Evolutionary conservation across 2,329 filamentous ascomycete genomes (phyloP), one percentile per base, ranked within the genome.

Genomic region (Aureobasidium sp.): DNA sequence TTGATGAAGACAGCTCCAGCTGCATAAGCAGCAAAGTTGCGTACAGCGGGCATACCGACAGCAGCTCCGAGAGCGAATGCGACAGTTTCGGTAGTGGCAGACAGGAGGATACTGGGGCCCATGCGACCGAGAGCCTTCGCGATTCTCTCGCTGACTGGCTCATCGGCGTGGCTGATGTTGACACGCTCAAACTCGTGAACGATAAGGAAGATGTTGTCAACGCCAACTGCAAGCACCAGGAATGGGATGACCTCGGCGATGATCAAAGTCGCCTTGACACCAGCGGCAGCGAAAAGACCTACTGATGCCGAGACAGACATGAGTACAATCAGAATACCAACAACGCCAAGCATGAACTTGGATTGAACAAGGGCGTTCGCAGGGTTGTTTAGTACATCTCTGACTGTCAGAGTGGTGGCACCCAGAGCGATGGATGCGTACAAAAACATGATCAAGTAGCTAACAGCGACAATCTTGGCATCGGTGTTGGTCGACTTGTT

Each of bases 401-500:
- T 84, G 63, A 92, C 78, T 0, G 87, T 90, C 62, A 96, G 79
- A 6, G 89, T 91, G 0, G 90, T 94, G 1, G 92, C 96, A 0
- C 94, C 94, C 0, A 99, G 81, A 0, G 94, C 92, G 59, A 99
- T 77, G 6, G 93, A 97, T 4, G 92, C 94, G 71, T 99, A 99
- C 65, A 99, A 77, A 75, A 99, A 99, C 94, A 99, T 99, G 78
- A 97, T 90, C 66, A 97, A 82, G 76, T 99, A 99, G 80, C 93
- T 97, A 75, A 99, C 88, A 60, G 93, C 85, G 27, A 99, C 86
- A 69, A 99, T 99, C 74, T 93, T 97, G 48, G 93, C 95, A 74
- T 99, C 94, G 0, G 94, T 97, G 74, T 99, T 99, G 55, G 91
- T 97, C 41, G 91, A 96, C 77, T 97, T 96, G 79, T 97, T 99